Evolutionary conservation across 176 grass and related monocot species (phyloP), one percentile per base, ranked within the genome.

Genomic region (Hyparrhenia diplandra): DNA sequence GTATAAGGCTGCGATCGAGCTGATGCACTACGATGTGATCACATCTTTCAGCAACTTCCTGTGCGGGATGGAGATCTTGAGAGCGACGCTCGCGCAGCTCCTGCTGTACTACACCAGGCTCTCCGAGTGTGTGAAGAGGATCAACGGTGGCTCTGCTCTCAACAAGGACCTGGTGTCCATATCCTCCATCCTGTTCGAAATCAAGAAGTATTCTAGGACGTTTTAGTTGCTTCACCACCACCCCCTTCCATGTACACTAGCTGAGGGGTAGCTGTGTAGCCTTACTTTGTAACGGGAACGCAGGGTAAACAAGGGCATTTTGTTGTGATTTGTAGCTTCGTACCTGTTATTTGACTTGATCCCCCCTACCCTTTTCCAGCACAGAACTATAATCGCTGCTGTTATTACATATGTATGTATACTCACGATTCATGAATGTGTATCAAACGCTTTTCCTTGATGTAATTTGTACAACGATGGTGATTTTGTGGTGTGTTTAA

Each of bases 21-120:
- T 93, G 76, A 98, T 98, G 96, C 96, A 98, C 82, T 95, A 95
- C 75, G 96, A 98, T 28, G 90, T 98, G 28, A 95, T 98, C 54
- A 98, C 96, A 70, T 98, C 96, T 67, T 98, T 98, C 72, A 98
- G 96, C 83, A 98, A 93, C 61, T 98, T 98, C 59, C 67, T 98
- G 1, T 95, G 96, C 18, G 96, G 96, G 41, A 98, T 98, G 96
- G 96, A 95, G 88, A 98, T 98, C 61, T 79, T 98, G 75, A 98
- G 94, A 71, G 90, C 90, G 4, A 88, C 96, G 0, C 82, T 95
- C 25, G 94, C 96, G 0, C 92, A 98, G 79, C 82, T 98, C 59
- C 85, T 98, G 49, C 83, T 98, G 31, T 98, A 98, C 79, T 98
- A 98, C 64, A 98, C 96, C 13, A 87, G 96, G 87, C 84, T 98